A percentile compares a stretch with the other conserved stretches of the same genome.
phyloP scores from a whole-genome alignment of 2,329 filamentous ascomycete species.

The Diaporthe citriasiana region DNA sequence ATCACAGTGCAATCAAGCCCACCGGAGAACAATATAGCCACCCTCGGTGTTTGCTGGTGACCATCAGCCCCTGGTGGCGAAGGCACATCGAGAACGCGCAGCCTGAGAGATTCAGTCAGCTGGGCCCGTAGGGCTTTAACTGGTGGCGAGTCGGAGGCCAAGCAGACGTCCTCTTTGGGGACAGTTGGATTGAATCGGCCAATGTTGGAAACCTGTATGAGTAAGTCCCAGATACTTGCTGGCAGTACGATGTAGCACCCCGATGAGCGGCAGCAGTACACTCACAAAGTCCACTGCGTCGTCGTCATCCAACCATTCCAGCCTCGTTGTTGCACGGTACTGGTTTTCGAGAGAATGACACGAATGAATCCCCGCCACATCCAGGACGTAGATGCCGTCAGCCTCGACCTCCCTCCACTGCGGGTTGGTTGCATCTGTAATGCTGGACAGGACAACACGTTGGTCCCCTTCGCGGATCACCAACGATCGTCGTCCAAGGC shows the following conservation, averaged over 20 bases:
- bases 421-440: conserved; percentile 67
- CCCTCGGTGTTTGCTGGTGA: conserved; percentile 64
- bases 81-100: conserved; percentile 78
- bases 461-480: conserved; percentile 67
- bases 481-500: conserved; percentile 87
- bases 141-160: conserved; percentile 60
- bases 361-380: conserved; percentile 56
- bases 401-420: conserved; percentile 87
- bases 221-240: conserved; percentile 57
- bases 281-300: conserved; percentile 61
- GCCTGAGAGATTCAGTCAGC: conserved; percentile 72
- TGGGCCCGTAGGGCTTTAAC: conserved; percentile 67
- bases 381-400: conserved; percentile 81
- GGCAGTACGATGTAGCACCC: conserved; percentile 39
- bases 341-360: neutral
- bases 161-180: conserved; percentile 49
- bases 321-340: conserved; percentile 39
- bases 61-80: conserved; percentile 45
- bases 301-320: conserved; percentile 53
- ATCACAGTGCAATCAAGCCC: conserved; percentile 93
- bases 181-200: conserved; percentile 65
- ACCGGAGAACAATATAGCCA: conserved; percentile 93
- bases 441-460: conserved; percentile 76
- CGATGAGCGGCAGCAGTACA: conserved; percentile 42
- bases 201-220: conserved; percentile 65